Evolutionary conservation across 2,329 filamentous ascomycete genomes (phyloP).

Genomic region (Ophiostoma quercus): DNA sequence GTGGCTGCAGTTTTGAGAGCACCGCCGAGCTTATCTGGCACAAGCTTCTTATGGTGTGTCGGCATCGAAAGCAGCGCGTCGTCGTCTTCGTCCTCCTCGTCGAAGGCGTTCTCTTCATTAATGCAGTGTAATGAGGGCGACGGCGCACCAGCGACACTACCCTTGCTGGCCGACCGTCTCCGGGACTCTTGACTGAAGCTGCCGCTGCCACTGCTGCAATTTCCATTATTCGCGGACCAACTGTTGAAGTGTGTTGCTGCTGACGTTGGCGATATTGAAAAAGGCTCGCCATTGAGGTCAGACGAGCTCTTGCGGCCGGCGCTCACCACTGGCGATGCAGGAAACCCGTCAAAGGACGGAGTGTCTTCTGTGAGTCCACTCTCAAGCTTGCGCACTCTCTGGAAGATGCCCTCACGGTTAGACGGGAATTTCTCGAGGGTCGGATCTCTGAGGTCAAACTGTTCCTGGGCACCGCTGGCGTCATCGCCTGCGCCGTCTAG

Average conservation of each 20-base stretch:
- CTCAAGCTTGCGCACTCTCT: conserved; percentile 43
- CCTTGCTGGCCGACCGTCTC: conserved; percentile 9
- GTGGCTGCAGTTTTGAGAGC: not conserved
- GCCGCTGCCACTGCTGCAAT: not conserved
- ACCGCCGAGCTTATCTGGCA: not conserved
- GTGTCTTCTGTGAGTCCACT: conserved; percentile 41
- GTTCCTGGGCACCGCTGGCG: conserved; percentile 25
- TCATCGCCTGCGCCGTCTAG: conserved; percentile 14
- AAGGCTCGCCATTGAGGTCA: conserved; percentile 38
- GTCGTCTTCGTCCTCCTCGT: conserved; percentile 17
- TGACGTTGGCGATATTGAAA: conserved; percentile 32
- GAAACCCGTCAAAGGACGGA: conserved; percentile 35
- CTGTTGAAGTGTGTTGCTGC: conserved; percentile 24
- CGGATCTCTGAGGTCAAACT: conserved; percentile 43
- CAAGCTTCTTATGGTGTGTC: not conserved
- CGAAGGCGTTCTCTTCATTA: conserved; percentile 37
- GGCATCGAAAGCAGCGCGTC: not conserved
- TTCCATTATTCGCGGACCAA: not conserved
- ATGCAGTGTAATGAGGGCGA: conserved; percentile 44
- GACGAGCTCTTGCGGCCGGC: conserved; percentile 34
- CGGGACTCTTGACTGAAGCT: not conserved
- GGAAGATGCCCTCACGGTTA: conserved; percentile 41
- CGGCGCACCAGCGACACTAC: conserved; percentile 33
- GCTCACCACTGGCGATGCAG: conserved; percentile 36
- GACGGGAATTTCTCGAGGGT: conserved; percentile 47